Base-by-base conservation (phyloP, 2,329 filamentous ascomycete genomes). In the Colletotrichum lindemuthianum region DNA sequence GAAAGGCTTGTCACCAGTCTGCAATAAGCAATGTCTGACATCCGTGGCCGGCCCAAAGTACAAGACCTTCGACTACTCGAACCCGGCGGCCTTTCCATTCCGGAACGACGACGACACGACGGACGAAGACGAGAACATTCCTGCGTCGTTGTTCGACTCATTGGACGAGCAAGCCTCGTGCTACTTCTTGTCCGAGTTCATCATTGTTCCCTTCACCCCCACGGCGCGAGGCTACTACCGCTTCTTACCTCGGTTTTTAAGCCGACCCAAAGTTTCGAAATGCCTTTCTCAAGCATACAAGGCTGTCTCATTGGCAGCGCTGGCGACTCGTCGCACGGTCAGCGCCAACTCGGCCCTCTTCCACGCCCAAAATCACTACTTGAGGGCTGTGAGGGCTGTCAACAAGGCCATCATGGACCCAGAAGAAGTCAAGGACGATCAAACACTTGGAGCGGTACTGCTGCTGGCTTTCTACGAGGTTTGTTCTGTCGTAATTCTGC, bases 381-480 rank as follows among this genome's bases (percentile, higher is more conserved):
- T 68, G 11, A 41, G 55, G 12, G 67, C 67, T 15, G 66, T 68
- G 2, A 54, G 60, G n/a, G 60, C 65, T 33, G 60, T 68, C 39
- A 68, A 66, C 59, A 57, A 53, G 15, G 66, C 67, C 3, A 59
- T 68, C n/a, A 64, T 66, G 57, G 58, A 68, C 13, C 65, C 67
- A 2, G 39, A 53, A 16, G 40, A 60, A 33, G 67, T 64, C 12
- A 60, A 66, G 12, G 43, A 66, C 36, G 67, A 68, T 24, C 60
- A 60, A 36, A 68, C 67, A 10, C 61, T 68, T 13, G 67, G 65
- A 0, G 67, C 67, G 2, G 65, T 68, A 4, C 47, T 68, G 11
- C 53, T 68, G 57, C 50, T 68, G 32, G 67, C 65, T 2, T 68
- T 68, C 24, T 68, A 68, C 37, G 67, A 68, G 60, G 66, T 44